Evolutionary conservation across 768 basidiomycete genomes (phyloP).

Genomic region (Cubamyces sp.): DNA sequence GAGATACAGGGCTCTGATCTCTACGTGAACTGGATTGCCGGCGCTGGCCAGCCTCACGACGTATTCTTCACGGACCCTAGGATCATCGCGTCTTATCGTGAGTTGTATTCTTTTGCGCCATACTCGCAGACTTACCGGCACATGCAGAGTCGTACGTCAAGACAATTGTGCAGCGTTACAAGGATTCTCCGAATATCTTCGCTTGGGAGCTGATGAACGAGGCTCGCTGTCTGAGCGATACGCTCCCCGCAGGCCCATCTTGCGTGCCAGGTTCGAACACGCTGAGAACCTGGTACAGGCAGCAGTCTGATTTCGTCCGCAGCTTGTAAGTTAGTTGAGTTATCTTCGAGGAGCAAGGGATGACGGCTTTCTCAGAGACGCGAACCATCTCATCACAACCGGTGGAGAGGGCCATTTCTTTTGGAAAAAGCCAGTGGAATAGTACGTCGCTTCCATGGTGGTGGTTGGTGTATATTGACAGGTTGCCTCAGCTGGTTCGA

Average conservation of each 20-base stretch:
- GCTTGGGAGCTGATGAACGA: slow-evolving; percentile 55
- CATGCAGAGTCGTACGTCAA: slow-evolving; percentile 35
- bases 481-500: slow-evolving; percentile 42
- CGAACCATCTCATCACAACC: slow-evolving; percentile 56
- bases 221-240: slow-evolving; percentile 55
- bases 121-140: not conserved
- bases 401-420: slow-evolving; percentile 63
- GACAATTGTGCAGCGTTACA: slow-evolving; percentile 38
- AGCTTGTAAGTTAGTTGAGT: slow-evolving; percentile 44
- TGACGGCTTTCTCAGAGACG: slow-evolving; percentile 42
- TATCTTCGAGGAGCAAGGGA: not conserved
- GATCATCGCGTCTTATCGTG: slow-evolving; percentile 37
- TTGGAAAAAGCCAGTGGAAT: slow-evolving; percentile 46
- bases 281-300: slow-evolving; percentile 53
- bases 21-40: slow-evolving; percentile 37
- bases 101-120: slow-evolving; percentile 1
- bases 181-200: slow-evolving; percentile 35
- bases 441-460: slow-evolving; percentile 24
- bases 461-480: not conserved
- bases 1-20: slow-evolving; percentile 39
- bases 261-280: slow-evolving; percentile 53
- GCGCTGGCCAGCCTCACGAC: slow-evolving; percentile 33
- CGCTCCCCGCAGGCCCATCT: slow-evolving; percentile 48
- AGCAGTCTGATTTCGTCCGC: slow-evolving; percentile 55
- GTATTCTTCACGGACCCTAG: slow-evolving; percentile 36